These are phyloP conservation scores for Blastobotrys parvus DNA, from an alignment of 805 yeast genomes.

Conservation along the genomic window DNA sequence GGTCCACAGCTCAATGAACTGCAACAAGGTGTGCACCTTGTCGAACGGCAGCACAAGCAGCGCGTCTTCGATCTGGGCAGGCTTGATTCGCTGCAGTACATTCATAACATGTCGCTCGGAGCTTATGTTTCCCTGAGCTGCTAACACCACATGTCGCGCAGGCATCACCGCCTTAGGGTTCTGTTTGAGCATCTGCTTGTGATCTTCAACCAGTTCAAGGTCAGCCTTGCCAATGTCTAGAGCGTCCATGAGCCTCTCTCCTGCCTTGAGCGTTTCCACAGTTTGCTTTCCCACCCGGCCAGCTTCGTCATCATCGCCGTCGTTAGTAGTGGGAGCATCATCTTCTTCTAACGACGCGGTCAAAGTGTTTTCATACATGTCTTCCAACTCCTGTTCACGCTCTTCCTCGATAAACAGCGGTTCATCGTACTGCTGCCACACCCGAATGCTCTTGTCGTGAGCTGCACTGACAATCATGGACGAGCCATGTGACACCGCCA, in stretches of 20 bases:
- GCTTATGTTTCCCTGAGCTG: slow-evolving; percentile 57
- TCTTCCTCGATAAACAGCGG: slow-evolving; percentile 97
- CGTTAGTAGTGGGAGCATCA: slow-evolving; percentile 26
- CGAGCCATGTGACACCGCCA: slow-evolving; percentile 67
- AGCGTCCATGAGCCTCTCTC: slow-evolving; percentile 89
- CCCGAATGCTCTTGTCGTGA: slow-evolving; percentile 86
- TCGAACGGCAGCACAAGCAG: slow-evolving; percentile 85
- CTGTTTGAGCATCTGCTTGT: slow-evolving; percentile 35
- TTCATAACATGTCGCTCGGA: slow-evolving; percentile 78
- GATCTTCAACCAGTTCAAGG: slow-evolving; percentile 46
- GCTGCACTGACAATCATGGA: slow-evolving; percentile 69
- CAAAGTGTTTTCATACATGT: slow-evolving; percentile 74
- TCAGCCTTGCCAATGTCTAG: slow-evolving; percentile 74
- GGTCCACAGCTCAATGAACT: slow-evolving; percentile 64
- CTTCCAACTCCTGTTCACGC: slow-evolving; percentile 91
- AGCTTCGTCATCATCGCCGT: slow-evolving; percentile 30
- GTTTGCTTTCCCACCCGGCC: slow-evolving; percentile 71
- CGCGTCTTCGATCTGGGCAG: slow-evolving; percentile 89
- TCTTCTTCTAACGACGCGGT: slow-evolving; percentile 35
- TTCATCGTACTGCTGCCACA: slow-evolving; percentile 93
- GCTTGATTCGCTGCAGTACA: slow-evolving; percentile 57
- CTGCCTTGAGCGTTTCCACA: slow-evolving; percentile 85
- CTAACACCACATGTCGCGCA: slow-evolving; percentile 58
- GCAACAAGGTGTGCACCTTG: slow-evolving; percentile 59
- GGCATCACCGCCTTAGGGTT: slow-evolving; percentile 47